Conservation (phyloP, 2,329 filamentous ascomycete genomes). For the Colletotrichum sp. region DNA sequence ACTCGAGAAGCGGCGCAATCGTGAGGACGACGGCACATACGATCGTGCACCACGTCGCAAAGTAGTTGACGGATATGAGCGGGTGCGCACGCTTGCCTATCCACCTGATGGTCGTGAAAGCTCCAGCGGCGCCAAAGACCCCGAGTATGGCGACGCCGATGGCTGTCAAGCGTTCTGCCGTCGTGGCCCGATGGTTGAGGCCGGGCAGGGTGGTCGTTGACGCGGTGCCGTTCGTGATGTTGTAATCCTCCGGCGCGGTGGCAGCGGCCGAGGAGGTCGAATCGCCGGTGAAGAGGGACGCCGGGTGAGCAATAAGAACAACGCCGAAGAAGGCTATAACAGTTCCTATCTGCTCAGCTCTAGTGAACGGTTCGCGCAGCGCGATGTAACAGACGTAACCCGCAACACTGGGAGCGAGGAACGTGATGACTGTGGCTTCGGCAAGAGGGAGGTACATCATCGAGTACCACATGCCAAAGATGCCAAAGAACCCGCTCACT, state of each 20-base stretch:
- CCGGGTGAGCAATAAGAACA: conserved; percentile 79
- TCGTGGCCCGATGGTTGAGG: conserved; percentile 48
- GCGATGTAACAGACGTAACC: conserved; percentile 82
- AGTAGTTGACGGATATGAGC: conserved; percentile 87
- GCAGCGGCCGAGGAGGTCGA: conserved; percentile 21
- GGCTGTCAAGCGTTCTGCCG: conserved; percentile 70
- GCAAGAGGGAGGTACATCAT: conserved; percentile 81
- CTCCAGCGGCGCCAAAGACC: conserved; percentile 75
- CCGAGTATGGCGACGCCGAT: conserved; percentile 77
- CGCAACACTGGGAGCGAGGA: conserved; percentile 79
- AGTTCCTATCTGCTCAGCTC: conserved; percentile 77
- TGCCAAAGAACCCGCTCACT: conserved; percentile 74
- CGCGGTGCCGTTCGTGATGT: conserved; percentile 8
- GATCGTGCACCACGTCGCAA: conserved; percentile 72
- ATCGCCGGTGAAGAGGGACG: conserved; percentile 52
- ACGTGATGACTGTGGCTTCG: conserved; percentile 89
- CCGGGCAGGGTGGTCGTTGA: conserved; percentile 27
- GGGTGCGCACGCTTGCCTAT: conserved; percentile 83
- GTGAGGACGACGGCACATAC: conserved; percentile 68
- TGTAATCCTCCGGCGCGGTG: conserved; percentile 13
- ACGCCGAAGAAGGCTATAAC: conserved; percentile 80
- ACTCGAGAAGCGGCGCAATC: conserved; percentile 47
- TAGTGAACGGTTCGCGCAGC: conserved; percentile 77
- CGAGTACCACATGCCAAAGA: conserved; percentile 75
- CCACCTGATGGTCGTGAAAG: conserved; percentile 77